Percentiles rank a stretch among this genome's conserved stretches.
Conservation (phyloP, 495 filamentous ascomycete genomes). For the Trichocladium antarcticum region DNA sequence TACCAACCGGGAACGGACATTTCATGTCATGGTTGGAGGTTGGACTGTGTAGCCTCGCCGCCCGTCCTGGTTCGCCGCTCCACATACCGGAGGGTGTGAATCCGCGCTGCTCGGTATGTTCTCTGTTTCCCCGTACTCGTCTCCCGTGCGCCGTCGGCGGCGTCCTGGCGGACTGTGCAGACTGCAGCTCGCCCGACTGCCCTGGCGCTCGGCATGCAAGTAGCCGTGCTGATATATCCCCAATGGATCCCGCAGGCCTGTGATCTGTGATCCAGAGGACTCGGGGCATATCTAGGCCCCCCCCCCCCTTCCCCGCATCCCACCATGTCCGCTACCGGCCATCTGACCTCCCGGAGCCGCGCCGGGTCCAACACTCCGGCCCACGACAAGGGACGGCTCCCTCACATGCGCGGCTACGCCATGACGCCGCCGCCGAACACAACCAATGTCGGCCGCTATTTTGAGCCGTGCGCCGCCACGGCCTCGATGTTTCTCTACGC, state of each 20-base stretch:
- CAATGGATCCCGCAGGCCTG: slow-evolving; percentile 12
- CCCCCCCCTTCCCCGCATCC: slow-evolving; percentile 14
- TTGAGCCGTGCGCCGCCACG: slow-evolving; percentile 79
- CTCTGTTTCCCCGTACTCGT: slow-evolving; percentile 1
- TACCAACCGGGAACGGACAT: slow-evolving; percentile 35
- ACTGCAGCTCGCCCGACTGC: neutral
- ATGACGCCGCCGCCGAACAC: slow-evolving; percentile 47
- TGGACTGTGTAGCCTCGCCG: slow-evolving; percentile 38
- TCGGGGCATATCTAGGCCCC: slow-evolving; percentile 24
- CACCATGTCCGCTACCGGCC: slow-evolving; percentile 38
- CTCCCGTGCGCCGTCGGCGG: neutral
- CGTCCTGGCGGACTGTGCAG: neutral
- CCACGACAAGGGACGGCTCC: slow-evolving; percentile 31
- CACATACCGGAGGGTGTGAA: slow-evolving; percentile 15
- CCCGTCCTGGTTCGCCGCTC: slow-evolving; percentile 30
- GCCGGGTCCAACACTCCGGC: slow-evolving; percentile 47
- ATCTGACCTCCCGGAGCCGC: slow-evolving; percentile 43
- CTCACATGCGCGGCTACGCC: slow-evolving; percentile 35
- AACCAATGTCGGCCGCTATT: slow-evolving; percentile 43
- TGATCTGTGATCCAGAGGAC: slow-evolving; percentile 7
- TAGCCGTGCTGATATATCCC: slow-evolving; percentile 8
- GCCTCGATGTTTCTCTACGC: slow-evolving; percentile 79
- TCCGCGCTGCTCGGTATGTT: slow-evolving; percentile 26
- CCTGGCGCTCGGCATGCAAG: slow-evolving; percentile 7
- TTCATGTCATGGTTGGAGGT: slow-evolving; percentile 41